Conservation (phyloP, 495 filamentous ascomycete species). For the Darksidea phi region DNA sequence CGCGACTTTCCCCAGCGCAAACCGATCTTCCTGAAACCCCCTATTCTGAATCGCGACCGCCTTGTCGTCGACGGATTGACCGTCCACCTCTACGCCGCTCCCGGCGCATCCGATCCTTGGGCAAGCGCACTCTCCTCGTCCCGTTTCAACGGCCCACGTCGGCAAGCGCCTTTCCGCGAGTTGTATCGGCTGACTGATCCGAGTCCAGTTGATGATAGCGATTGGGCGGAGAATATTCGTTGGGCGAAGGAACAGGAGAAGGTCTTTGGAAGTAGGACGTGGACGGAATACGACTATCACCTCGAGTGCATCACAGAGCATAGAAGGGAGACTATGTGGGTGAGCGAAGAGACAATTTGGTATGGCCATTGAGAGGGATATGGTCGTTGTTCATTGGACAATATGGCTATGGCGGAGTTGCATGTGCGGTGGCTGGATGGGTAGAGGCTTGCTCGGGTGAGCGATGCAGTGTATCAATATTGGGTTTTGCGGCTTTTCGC, state of each 20-base stretch:
- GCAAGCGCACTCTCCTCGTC: conserved; percentile 1
- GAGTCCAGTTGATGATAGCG: conserved; percentile 1
- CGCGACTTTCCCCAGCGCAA: not conserved
- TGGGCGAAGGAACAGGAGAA: conserved; percentile 18
- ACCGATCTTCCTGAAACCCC: not conserved
- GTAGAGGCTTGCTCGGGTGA: too few relatives aligned
- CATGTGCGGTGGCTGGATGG: too few relatives aligned
- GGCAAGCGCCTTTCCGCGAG: conserved; percentile 6
- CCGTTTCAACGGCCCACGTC: conserved; percentile 10
- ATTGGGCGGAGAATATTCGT: conserved; percentile 23
- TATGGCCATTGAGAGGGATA: too few relatives aligned
- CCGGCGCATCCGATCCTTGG: not conserved
- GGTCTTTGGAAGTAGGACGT: not conserved
- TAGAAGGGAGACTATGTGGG: not conserved
- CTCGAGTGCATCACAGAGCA: conserved; percentile 8
- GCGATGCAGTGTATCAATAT: too few relatives aligned
- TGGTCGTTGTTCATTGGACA: too few relatives aligned
- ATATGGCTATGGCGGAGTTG: too few relatives aligned
- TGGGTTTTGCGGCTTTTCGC: too few relatives aligned
- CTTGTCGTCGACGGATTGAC: not conserved
- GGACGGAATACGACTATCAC: conserved; percentile 8
- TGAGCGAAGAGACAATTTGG: not conserved
- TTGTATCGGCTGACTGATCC: conserved; percentile 7
- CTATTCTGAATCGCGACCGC: not conserved
- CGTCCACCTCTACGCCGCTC: conserved; percentile 8